Conservation (phyloP, 2,329 filamentous ascomycete genomes). For the Pseudogymnoascus sp. region DNA sequence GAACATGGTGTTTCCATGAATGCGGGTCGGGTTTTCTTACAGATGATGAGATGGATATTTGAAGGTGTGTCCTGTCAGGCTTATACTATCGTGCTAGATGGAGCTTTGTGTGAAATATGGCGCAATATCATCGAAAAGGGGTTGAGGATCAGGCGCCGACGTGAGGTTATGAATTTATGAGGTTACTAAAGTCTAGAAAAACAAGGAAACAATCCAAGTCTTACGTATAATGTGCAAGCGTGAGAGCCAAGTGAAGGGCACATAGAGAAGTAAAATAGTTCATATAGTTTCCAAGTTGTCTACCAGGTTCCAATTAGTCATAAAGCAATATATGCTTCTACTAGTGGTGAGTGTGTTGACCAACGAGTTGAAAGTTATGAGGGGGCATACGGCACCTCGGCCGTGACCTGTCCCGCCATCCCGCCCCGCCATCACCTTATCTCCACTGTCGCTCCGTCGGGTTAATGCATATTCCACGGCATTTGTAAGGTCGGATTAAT, state of each 20-base stretch:
- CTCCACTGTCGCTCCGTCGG: background rate
- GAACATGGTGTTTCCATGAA: background rate
- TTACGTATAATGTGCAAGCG: background rate
- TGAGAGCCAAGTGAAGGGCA: background rate
- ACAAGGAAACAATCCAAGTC: background rate
- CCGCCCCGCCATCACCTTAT: background rate
- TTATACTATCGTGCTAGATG: background rate
- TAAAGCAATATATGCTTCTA: background rate
- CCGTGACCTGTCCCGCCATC: background rate
- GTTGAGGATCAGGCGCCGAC: background rate
- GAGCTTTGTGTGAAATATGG: background rate
- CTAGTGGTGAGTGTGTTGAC: background rate
- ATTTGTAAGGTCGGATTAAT: background rate
- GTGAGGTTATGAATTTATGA: background rate
- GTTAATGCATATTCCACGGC: background rate
- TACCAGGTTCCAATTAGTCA: background rate
- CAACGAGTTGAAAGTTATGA: background rate
- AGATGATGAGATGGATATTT: background rate
- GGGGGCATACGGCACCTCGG: background rate
- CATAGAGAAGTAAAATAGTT: no score
- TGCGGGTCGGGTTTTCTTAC: background rate
- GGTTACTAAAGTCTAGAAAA: background rate
- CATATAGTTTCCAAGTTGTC: background rate
- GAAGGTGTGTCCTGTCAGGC: background rate
- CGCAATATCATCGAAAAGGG: background rate